Evolutionary conservation across 768 basidiomycete species (phyloP), one percentile per base, ranked within the genome.

Genomic region (Pseudohyphozyma bogoriensis): DNA sequence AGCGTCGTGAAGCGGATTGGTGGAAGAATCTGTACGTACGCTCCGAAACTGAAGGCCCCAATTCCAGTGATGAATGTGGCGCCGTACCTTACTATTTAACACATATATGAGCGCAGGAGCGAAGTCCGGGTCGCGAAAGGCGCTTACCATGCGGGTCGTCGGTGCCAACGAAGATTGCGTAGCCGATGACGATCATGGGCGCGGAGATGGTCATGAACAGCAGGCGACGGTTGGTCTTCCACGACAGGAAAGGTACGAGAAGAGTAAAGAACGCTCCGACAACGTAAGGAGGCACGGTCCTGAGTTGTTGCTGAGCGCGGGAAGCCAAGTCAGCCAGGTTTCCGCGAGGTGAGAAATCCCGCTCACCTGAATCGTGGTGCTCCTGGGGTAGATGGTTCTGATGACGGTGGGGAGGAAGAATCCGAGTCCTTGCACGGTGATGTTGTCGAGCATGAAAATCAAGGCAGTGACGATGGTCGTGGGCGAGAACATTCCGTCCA

Each of bases 401-500:
- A 71, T 63, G 55, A 72, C 69, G 28, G 71, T 68, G 1, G 69
- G 69, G 10, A 58, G 32, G 60, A 63, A 63, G 53, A 63, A 63
- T 4, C 62, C 58, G 26, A 64, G 39, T 28, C 58, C 58, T 37
- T 59, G 58, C 11, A 62, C 57, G 3, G 40, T 63, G 18, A 71
- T 69, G 59, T 71, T 71, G 66, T 68, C 62, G 40, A 71, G 59
- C 29, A 71, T 37, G 68, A 70, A 71, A 52, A 69, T 67, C 7
- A 67, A 51, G 5, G 64, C 54, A 22, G 54, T 49, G 18, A 62
- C 52, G 24, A 69, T 39, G 0, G 68, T 69, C 0, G 60, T 59
- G 10, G 65, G 52, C 28, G 59, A 55, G 22, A 59, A 54, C 39
- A 68, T 51, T 4, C 47, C 47, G 15, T 28, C 29, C 13, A 42